Evolutionary conservation across 2,329 filamentous ascomycete genomes (phyloP).

Genomic region (Ascochyta clinopodiicola): DNA sequence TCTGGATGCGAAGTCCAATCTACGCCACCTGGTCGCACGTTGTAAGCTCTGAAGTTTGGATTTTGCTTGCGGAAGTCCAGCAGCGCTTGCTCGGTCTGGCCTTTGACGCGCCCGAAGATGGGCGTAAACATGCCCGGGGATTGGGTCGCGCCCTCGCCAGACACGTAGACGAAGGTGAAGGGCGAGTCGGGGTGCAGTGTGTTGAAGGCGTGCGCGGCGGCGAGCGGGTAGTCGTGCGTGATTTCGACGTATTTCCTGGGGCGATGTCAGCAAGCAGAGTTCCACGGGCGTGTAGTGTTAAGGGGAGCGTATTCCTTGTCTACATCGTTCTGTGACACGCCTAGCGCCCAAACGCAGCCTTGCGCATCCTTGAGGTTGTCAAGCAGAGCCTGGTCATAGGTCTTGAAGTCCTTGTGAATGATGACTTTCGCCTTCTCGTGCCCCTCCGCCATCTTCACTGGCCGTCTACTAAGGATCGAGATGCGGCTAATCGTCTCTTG

Average conservation of each 20-base stretch:
- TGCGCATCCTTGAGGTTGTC: slow-evolving; percentile 67
- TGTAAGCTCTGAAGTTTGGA: slow-evolving; percentile 60
- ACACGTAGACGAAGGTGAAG: slow-evolving; percentile 76
- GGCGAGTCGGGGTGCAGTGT: slow-evolving; percentile 56
- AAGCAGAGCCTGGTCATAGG: slow-evolving; percentile 65
- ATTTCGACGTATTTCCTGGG: slow-evolving; percentile 69
- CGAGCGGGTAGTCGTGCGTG: slow-evolving; percentile 70
- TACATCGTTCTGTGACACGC: slow-evolving; percentile 68
- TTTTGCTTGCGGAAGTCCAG: slow-evolving; percentile 58
- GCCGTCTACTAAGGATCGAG: slow-evolving; percentile 70
- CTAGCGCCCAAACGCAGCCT: slow-evolving; percentile 77
- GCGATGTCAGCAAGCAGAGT: neutral
- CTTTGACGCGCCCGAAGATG: slow-evolving; percentile 70
- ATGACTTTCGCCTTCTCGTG: slow-evolving; percentile 70
- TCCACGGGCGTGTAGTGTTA: neutral
- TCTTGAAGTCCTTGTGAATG: slow-evolving; percentile 70
- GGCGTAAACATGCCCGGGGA: slow-evolving; percentile 62
- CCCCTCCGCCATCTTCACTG: slow-evolving; percentile 67
- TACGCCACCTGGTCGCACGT: slow-evolving; percentile 65
- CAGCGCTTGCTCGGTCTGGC: slow-evolving; percentile 67
- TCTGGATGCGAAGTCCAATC: slow-evolving; percentile 56
- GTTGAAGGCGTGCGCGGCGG: slow-evolving; percentile 67
- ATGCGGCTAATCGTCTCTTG: slow-evolving; percentile 65
- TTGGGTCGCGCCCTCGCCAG: slow-evolving; percentile 67
- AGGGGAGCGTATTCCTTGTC: slow-evolving; percentile 54